These are phyloP conservation scores for Hortaea werneckii DNA, from an alignment of 2,329 filamentous ascomycete genomes.

Conservation along the genomic window DNA sequence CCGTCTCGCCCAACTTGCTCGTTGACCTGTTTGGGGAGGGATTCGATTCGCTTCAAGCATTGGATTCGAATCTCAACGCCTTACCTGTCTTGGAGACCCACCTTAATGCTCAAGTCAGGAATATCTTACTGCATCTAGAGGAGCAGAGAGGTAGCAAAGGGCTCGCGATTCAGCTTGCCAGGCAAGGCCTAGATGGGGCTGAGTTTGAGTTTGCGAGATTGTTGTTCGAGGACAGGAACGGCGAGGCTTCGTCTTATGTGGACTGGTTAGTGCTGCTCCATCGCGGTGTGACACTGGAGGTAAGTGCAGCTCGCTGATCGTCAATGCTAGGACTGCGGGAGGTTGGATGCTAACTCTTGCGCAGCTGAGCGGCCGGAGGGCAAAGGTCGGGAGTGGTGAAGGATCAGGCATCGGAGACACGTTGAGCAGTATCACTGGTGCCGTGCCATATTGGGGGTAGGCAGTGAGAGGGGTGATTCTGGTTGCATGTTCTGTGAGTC, in stretches of 20 bases:
- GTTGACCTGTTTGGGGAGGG: conserved; percentile 80
- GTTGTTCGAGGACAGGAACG: conserved; percentile 89
- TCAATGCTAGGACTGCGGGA: not conserved
- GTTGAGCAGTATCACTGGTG: conserved; percentile 21
- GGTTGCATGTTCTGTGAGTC: not conserved
- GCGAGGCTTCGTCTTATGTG: conserved; percentile 95
- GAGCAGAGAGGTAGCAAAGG: conserved; percentile 76
- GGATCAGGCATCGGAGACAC: conserved; percentile 17
- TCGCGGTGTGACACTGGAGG: conserved; percentile 80
- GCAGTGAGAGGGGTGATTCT: not conserved
- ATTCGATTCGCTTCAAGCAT: conserved; percentile 56
- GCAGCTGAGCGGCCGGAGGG: conserved; percentile 23
- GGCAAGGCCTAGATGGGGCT: conserved; percentile 86
- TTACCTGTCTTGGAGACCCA: conserved; percentile 83
- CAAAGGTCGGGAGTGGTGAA: conserved; percentile 13
- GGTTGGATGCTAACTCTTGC: conserved; percentile 9
- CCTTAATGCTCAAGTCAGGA: conserved; percentile 87
- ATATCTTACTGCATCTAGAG: conserved; percentile 79
- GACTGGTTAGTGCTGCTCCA: conserved; percentile 97
- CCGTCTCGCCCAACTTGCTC: conserved; percentile 85
- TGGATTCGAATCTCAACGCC: conserved; percentile 72
- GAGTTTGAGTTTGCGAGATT: conserved; percentile 93
- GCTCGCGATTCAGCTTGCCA: conserved; percentile 76
- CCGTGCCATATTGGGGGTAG: conserved; percentile 19
- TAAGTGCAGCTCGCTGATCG: conserved; percentile 17